Evolutionary conservation across 257 asterid species (phyloP).

Genomic region (Nicotiana tabacum): DNA sequence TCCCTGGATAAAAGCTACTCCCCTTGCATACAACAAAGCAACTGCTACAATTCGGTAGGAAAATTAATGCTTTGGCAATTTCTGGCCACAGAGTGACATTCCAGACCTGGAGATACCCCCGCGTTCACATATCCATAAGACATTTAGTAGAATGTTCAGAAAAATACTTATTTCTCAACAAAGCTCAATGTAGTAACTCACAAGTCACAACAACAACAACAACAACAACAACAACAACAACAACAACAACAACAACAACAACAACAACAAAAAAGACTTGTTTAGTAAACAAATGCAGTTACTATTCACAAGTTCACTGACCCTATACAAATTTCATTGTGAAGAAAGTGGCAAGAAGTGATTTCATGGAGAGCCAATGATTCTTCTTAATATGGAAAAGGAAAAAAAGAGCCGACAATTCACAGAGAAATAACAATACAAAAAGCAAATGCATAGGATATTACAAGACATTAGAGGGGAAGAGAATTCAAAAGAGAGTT

Average conservation of each 20-base stretch:
- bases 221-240: no score
- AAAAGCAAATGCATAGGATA: background rate
- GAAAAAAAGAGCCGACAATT: background rate
- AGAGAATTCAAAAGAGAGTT: background rate
- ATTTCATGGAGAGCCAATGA: background rate
- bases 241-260: no score
- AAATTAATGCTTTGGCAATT: background rate
- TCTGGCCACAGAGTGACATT: background rate
- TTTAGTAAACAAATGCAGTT: background rate
- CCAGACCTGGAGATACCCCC: background rate
- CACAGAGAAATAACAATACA: background rate
- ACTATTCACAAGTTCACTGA: background rate
- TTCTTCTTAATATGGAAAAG: background rate
- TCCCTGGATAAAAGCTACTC: background rate
- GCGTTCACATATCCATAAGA: background rate
- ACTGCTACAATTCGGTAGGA: background rate
- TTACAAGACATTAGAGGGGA: background rate
- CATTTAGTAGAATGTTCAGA: background rate
- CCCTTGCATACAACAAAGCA: background rate
- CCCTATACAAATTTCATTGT: conserved; percentile 4
- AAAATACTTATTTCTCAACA: background rate
- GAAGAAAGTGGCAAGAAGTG: background rate
- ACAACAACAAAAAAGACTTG: background rate
- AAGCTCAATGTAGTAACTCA: background rate
- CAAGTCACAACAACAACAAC: background rate